Percentiles rank a stretch among this genome's conserved stretches.
Evolutionary conservation across 2,329 filamentous ascomycete genomes (phyloP).

Genomic region (Colletotrichum chlorophyti): DNA sequence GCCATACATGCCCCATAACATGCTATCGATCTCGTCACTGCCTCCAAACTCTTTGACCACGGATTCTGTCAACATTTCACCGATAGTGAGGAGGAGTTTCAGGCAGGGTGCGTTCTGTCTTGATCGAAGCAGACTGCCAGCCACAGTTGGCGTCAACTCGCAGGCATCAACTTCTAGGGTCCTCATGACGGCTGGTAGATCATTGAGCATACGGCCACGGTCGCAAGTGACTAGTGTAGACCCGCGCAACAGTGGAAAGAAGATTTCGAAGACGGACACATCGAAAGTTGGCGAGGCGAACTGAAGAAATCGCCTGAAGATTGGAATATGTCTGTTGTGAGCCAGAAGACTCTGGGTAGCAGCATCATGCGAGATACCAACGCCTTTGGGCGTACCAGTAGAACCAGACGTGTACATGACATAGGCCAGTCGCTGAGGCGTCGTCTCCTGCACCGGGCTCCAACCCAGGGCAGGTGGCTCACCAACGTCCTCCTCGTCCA

Average conservation of each 20-base stretch:
- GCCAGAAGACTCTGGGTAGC: constrained; percentile 83
- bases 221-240: constrained; percentile 76
- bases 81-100: constrained; percentile 81
- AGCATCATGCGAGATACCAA: constrained; percentile 80
- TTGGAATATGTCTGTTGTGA: constrained; percentile 79
- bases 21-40: constrained; percentile 55
- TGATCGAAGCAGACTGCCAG: constrained; percentile 75
- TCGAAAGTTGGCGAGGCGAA: constrained; percentile 94
- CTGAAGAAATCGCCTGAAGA: constrained; percentile 82
- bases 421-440: constrained; percentile 69
- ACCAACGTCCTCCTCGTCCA: constrained; percentile 35
- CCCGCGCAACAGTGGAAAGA: constrained; percentile 82
- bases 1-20: constrained; percentile 93
- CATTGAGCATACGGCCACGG: constrained; percentile 73
- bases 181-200: constrained; percentile 73
- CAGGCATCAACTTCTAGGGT: constrained; percentile 77
- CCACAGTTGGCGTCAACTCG: constrained; percentile 89
- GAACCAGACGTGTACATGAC: constrained; percentile 95
- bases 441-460: neutral
- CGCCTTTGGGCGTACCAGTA: constrained; percentile 88
- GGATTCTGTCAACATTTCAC: constrained; percentile 85
- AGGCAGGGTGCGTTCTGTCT: constrained; percentile 72
- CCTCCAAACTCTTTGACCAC: constrained; percentile 84
- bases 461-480: neutral
- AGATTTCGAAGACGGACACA: constrained; percentile 93